Evolutionary conservation across 192 early-diverging fungal species (phyloP), one percentile per base, ranked within the genome.

Genomic region (Backusella morwellensis): DNA sequence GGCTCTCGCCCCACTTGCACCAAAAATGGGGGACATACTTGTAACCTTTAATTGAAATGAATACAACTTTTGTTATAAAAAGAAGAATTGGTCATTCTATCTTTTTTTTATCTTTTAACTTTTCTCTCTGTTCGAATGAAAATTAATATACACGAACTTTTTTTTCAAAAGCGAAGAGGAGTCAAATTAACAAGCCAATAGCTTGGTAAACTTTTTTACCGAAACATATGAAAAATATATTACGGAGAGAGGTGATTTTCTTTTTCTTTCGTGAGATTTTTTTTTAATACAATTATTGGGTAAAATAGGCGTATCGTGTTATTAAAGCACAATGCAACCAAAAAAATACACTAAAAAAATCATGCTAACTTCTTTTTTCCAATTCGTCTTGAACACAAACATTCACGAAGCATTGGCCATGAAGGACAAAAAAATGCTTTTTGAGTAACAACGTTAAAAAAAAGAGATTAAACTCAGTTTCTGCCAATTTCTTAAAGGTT

Each of bases 381-480:
- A 63, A 63, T 63, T 63, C 11, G 26, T 29, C 9, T 14, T 63
- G 56, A 63, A 63, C 56, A 63, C 56, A 29, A 63, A 63, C 56
- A 63, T 63, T 26, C 23, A 26, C 12, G 56, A 63, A 17, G 56
- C 56, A 63, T 63, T 63, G 56, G 12, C 23, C 56, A 29, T 26
- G 21, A 50, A 50, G 47, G 47, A 50, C 47, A 26, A 26, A 63
- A 63, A 26, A 29, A 44, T 44, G 26, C 2, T 26, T 23, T 11
- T 63, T 63, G 56, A 63, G 56, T 63, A 63, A 63, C 56, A 63
- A 6, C 38, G 47, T 50, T 50, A 50, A 50, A n/a, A n/a, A 44
- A 17, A 17, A n/a, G 7, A 56, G 21, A 29, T 29, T 23, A 63
- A 63, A 63, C 42, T 44, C 42, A 44, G 42, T 44, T 17, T 44